phyloP scores from a whole-genome alignment of 1,284 basidiomycete genomes.

The Hymenochaete sp. region DNA sequence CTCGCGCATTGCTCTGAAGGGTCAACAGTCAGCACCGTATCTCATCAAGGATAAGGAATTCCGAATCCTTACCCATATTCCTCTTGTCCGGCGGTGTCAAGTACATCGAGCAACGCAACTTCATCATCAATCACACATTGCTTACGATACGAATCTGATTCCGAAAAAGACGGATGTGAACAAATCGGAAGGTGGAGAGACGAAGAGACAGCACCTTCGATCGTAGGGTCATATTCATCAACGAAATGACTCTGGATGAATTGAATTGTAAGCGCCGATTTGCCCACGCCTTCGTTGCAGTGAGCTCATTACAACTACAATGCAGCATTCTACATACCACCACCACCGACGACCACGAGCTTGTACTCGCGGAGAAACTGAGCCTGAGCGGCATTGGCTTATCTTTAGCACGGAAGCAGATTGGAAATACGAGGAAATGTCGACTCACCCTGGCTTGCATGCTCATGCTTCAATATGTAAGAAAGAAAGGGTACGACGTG shows the following conservation, averaged over 20 bases:
- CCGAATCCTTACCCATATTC: slow-evolving; percentile 80
- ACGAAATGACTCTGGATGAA: slow-evolving; percentile 98
- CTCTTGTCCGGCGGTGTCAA: slow-evolving; percentile 98
- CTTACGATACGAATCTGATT: slow-evolving; percentile 86
- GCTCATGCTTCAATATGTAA: not conserved
- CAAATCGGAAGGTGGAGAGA: slow-evolving; percentile 4
- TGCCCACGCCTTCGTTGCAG: slow-evolving; percentile 75
- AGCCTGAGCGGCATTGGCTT: slow-evolving; percentile 43
- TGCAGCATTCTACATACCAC: slow-evolving; percentile 55
- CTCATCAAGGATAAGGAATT: not conserved
- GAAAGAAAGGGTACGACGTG: not conserved
- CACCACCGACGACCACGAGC: slow-evolving; percentile 95
- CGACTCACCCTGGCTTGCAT: slow-evolving; percentile 17
- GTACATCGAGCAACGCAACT: slow-evolving; percentile 92
- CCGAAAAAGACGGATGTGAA: slow-evolving; percentile 14
- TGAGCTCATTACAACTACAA: not conserved
- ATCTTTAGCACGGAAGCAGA: not conserved
- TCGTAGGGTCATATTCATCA: slow-evolving; percentile 97
- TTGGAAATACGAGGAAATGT: slow-evolving; percentile 1
- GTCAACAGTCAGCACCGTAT: too few relatives aligned
- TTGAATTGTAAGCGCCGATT: slow-evolving; percentile 95
- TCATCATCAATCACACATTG: slow-evolving; percentile 98
- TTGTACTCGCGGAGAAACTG: slow-evolving; percentile 94
- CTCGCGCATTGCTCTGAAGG: slow-evolving; percentile 92
- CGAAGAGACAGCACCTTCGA: slow-evolving; percentile 63